Base-by-base conservation (phyloP, 768 basidiomycete species). In the Sarcomyxa edulis region DNA sequence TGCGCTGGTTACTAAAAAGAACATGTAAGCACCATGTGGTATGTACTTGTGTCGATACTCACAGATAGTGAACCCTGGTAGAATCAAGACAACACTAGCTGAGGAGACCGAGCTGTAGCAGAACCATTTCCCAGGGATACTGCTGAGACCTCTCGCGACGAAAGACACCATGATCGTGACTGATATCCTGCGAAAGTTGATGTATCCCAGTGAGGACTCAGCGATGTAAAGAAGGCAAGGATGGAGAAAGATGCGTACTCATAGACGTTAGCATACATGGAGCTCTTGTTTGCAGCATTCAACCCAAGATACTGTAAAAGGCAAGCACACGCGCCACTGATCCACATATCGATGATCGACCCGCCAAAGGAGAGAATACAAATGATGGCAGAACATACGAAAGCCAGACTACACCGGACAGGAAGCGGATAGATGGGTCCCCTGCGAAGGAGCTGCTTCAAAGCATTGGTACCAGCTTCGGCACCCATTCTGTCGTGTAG, bases 181-280 rank as follows among this genome's bases (percentile, higher is more conserved):
- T 0, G 88, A 84, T 52, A 93, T 89, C 56, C 90, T 93, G 28
- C 9, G 32, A 19, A 2, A 30, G 22, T 8, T 21, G 7, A 6
- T 24, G 11, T 15, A 39, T n/a, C n/a, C n/a, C n/a, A n/a, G n/a
- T n/a, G n/a, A n/a, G n/a, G 7, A 40, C 26, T 35, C 15, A 29
- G 22, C 5, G 23, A 21, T 15, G 18, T 32, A 22, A 23, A 29
- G 19, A 21, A 37, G 20, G 28, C 16, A 39, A 16, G 8, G 16
- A n/a, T n/a, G 3, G 6, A 35, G 34, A 35, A 26, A 31, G 22
- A 5, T 16, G 68, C 89, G 58, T 56, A 93, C 92, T 95, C 92
- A 52, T 93, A 95, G 41, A 94, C 89, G 51, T 91, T 94, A n/a
- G 90, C 89, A 59, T 92, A 94, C 64, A 89, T 84, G 1, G 86